These are phyloP conservation scores for Alloascoidea africana DNA, from an alignment of 805 yeast genomes.

Conservation along the genomic window DNA sequence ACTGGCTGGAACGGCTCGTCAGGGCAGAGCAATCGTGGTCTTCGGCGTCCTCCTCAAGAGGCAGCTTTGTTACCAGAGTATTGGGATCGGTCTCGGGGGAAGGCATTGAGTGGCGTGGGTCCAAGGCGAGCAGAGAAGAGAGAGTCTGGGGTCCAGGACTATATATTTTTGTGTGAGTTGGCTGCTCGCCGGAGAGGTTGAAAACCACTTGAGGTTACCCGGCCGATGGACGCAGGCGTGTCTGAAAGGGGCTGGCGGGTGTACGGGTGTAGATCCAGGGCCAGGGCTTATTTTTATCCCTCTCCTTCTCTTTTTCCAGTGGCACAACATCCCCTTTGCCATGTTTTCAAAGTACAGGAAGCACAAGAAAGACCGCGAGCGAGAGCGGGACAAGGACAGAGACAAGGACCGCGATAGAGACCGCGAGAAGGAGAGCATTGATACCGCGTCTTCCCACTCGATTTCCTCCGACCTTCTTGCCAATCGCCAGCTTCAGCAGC, in stretches of 20 bases:
- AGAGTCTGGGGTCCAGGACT: neutral
- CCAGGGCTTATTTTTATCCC: no score
- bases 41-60: neutral
- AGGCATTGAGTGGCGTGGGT: no score
- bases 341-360: neutral
- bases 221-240: neutral
- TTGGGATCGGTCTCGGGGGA: neutral
- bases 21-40: neutral
- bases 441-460: neutral
- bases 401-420: neutral
- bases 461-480: neutral
- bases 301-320: neutral
- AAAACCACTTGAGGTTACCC: neutral
- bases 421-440: no score
- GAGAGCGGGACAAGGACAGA: neutral
- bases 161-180: neutral
- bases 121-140: neutral
- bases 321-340: neutral
- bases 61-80: neutral
- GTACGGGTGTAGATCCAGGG: no score
- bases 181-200: neutral
- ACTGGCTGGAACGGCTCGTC: neutral
- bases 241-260: no score
- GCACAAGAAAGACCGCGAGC: neutral
- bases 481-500: neutral